phyloP scores from a whole-genome alignment of 495 filamentous ascomycete genomes.

The Bacidia rubella region DNA sequence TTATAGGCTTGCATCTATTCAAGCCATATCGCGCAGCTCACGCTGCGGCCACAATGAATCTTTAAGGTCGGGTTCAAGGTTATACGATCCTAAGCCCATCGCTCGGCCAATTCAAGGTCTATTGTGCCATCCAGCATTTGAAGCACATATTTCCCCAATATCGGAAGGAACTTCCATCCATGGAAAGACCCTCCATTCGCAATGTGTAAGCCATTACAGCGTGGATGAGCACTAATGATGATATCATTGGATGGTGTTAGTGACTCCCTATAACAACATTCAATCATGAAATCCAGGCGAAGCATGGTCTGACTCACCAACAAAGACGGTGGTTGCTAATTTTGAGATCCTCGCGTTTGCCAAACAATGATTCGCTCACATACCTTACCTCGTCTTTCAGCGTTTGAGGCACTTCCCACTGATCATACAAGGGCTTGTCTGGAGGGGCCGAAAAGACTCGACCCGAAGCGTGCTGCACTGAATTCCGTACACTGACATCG shows the following conservation, averaged over 20 bases:
- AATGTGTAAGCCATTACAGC: constrained; percentile 33
- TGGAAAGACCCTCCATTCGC: constrained; percentile 39
- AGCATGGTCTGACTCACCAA: background rate
- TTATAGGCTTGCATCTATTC: background rate
- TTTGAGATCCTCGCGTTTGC: background rate
- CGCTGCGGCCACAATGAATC: background rate
- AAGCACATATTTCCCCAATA: constrained; percentile 44
- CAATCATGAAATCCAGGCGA: background rate
- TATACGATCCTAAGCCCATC: constrained; percentile 41
- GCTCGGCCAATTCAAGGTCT: constrained; percentile 26
- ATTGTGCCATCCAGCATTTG: constrained; percentile 39
- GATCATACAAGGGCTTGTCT: background rate
- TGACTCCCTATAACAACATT: background rate
- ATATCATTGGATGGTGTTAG: constrained; percentile 28
- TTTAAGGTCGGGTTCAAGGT: background rate
- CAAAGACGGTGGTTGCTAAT: background rate
- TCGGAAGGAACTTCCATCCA: constrained; percentile 48
- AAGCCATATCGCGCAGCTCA: background rate
- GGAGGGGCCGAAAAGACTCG: background rate
- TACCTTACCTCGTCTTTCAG: background rate
- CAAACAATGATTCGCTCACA: background rate
- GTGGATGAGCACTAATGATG: constrained; percentile 42
- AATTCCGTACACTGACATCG: background rate
- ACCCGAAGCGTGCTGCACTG: background rate
- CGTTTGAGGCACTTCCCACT: background rate